These are phyloP conservation scores for Pseudoscleropodium purum DNA, from an alignment of 225 moss, liverwort and hornwort genomes.

Conservation along the genomic window DNA sequence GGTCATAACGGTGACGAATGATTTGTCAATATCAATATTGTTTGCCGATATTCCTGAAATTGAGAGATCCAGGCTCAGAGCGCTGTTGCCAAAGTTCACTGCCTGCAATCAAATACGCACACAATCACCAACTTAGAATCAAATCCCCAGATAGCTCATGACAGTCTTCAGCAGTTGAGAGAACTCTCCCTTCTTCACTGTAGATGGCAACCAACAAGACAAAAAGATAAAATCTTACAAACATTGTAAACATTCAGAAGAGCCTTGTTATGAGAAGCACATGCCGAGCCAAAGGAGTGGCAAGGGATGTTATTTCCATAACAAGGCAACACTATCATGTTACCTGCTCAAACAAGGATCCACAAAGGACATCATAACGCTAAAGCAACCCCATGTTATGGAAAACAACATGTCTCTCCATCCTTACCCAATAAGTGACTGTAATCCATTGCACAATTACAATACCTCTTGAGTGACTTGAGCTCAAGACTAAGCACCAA, in stretches of 20 bases:
- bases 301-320: neutral
- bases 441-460: neutral
- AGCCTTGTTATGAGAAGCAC: neutral
- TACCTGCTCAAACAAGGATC: neutral
- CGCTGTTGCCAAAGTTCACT: conserved; percentile 53
- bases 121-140: neutral
- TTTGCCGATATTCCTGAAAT: conserved; percentile 29
- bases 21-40: conserved; percentile 24
- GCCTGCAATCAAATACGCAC: conserved; percentile 30
- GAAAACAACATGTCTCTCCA: neutral
- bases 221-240: no score
- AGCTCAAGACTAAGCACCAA: neutral
- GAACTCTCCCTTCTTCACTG: neutral
- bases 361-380: neutral
- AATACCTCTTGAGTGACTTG: neutral
- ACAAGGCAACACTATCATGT: neutral
- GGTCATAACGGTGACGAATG: conserved; percentile 50
- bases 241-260: neutral
- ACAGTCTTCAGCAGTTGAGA: neutral
- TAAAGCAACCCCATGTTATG: no score
- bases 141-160: neutral
- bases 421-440: neutral
- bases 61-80: conserved; percentile 38
- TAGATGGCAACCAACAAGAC: neutral
- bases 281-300: neutral